phyloP scores from a whole-genome alignment of 2,329 filamentous ascomycete species.

The Emmonsiellopsis sp. region DNA sequence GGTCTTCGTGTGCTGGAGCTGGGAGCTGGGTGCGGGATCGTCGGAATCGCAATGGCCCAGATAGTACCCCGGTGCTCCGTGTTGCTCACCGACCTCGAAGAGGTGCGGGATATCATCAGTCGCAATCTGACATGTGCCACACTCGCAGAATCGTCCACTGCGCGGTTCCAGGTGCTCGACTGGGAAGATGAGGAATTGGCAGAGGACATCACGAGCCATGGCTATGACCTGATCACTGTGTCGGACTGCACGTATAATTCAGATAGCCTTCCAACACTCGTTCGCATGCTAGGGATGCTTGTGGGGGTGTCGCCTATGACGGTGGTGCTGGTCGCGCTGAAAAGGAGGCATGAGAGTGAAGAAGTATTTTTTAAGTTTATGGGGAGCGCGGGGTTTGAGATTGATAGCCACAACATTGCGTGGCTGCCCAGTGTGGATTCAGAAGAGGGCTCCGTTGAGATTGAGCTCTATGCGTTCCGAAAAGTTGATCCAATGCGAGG shows the following conservation, averaged over 20 bases:
- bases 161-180: constrained; percentile 47
- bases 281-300: constrained; percentile 46
- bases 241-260: constrained; percentile 67
- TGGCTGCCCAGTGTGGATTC: constrained; percentile 24
- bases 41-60: constrained; percentile 54
- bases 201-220: constrained; percentile 23
- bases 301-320: constrained; percentile 39
- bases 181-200: constrained; percentile 49
- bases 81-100: constrained; percentile 55
- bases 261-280: constrained; percentile 55
- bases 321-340: constrained; percentile 52
- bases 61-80: constrained; percentile 43
- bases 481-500: not conserved
- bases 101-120: constrained; percentile 51
- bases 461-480: constrained; percentile 30
- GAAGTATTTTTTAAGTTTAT: constrained; percentile 57
- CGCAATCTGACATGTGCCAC: constrained; percentile 43
- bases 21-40: constrained; percentile 59
- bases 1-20: constrained; percentile 51
- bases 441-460: constrained; percentile 25
- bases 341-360: constrained; percentile 58
- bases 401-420: constrained; percentile 22
- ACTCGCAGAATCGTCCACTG: constrained; percentile 32
- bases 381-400: constrained; percentile 26
- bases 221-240: constrained; percentile 52